Percentiles rank a stretch among this genome's conserved stretches.
phyloP scores from a whole-genome alignment of 768 basidiomycete species.

The Termitomyces sp. region DNA sequence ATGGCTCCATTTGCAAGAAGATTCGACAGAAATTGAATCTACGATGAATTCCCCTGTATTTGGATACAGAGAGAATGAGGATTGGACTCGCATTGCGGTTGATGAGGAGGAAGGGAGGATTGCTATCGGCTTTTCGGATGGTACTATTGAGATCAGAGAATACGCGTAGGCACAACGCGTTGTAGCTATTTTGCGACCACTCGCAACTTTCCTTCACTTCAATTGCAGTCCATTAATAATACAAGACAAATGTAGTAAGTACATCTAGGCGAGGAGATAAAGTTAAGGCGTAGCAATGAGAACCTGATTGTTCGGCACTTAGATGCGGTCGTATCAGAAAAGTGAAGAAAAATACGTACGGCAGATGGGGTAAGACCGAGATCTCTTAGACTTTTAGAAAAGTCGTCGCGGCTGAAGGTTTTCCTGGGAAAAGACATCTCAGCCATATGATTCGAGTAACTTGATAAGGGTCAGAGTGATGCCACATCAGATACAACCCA shows the following conservation, averaged over 20 bases:
- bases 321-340: neutral
- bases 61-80: constrained; percentile 37
- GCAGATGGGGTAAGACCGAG: constrained; percentile 90
- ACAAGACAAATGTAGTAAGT: constrained; percentile 2
- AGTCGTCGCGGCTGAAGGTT: constrained; percentile 67
- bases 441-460: neutral
- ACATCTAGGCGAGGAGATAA: neutral
- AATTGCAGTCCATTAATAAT: neutral
- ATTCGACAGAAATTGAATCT: constrained; percentile 22
- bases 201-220: neutral
- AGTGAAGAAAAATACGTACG: constrained; percentile 36
- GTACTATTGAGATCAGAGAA: constrained; percentile 45
- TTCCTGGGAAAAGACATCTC: constrained; percentile 46
- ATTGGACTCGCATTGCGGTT: constrained; percentile 44
- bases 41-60: constrained; percentile 38
- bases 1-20: constrained; percentile 9
- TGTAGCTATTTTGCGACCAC: neutral
- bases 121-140: constrained; percentile 38
- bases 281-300: constrained; percentile 45
- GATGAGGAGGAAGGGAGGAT: constrained; percentile 45
- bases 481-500: constrained; percentile 23
- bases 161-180: constrained; percentile 31
- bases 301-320: constrained; percentile 30
- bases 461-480: neutral
- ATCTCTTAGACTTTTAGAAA: constrained; percentile 74